These are phyloP conservation scores for Dianthus caryophyllus DNA, from an alignment of 148 eudicot genomes.

Conservation along the genomic window DNA sequence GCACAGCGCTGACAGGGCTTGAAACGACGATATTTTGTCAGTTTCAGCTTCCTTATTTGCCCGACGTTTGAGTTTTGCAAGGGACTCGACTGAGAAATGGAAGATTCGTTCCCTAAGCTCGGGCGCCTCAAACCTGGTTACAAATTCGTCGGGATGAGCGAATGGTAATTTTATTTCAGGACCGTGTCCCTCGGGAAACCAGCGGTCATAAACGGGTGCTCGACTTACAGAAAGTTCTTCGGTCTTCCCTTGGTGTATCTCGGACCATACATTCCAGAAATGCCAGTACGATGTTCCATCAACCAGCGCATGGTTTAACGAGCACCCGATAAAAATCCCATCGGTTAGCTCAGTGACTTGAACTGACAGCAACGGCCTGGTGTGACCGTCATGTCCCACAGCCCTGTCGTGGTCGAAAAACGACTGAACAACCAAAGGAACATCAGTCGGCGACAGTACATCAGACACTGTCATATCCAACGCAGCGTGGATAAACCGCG, in stretches of 20 bases:
- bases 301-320: conserved; percentile 46
- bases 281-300: conserved; percentile 66
- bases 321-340: conserved; percentile 43
- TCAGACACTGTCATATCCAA: conserved; percentile 25
- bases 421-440: conserved; percentile 29
- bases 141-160: conserved; percentile 30
- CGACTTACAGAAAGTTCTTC: conserved; percentile 10
- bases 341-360: conserved; percentile 42
- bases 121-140: conserved; percentile 22
- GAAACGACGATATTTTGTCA: conserved; percentile 27
- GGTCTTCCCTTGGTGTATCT: conserved; percentile 22
- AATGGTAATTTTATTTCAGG: conserved; percentile 19
- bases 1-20: conserved; percentile 28
- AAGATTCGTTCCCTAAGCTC: conserved; percentile 51
- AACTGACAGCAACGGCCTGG: conserved; percentile 37
- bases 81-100: conserved; percentile 27
- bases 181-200: conserved; percentile 33
- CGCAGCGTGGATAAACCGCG: conserved; percentile 20
- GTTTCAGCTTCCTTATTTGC: conserved; percentile 16
- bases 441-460: conserved; percentile 25
- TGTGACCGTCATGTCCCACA: conserved; percentile 45
- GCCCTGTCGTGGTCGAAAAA: conserved; percentile 34
- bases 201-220: conserved; percentile 21
- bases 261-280: conserved; percentile 52
- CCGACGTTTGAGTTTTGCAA: conserved; percentile 23